phyloP scores from a whole-genome alignment of 805 yeast species.

The Wickerhamiella azyma region DNA sequence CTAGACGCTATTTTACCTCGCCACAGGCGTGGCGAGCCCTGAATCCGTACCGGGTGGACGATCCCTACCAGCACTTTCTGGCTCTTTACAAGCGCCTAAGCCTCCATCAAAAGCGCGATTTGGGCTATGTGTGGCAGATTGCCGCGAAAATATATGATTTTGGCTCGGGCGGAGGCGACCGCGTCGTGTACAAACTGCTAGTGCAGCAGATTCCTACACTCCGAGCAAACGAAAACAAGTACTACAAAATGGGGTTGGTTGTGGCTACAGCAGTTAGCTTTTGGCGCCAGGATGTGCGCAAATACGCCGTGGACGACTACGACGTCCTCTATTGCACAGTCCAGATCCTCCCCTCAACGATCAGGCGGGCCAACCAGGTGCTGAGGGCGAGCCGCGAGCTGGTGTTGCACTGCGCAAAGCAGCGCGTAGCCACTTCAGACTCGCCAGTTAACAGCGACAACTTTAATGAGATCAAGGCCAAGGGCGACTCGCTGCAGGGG shows the following conservation, averaged over 20 bases:
- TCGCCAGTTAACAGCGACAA: too few species aligned
- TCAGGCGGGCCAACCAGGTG: background rate
- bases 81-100: too few species aligned
- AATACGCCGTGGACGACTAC: background rate
- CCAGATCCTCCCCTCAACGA: background rate
- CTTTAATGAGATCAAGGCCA: too few species aligned
- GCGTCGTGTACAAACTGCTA: background rate
- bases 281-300: background rate
- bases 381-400: background rate
- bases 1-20: too few species aligned
- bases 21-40: too few species aligned
- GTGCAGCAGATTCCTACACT: background rate
- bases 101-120: background rate
- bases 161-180: background rate
- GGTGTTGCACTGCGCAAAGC: background rate
- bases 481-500: too few species aligned
- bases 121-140: background rate
- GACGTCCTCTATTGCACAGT: background rate
- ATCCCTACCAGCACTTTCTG: too few species aligned
- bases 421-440: too few species aligned
- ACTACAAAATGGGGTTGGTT: background rate
- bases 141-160: background rate
- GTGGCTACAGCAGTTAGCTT: background rate
- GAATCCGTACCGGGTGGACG: too few species aligned
- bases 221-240: background rate